Conservation (phyloP, 306 rosid genomes). For the Calophaca sinica region DNA sequence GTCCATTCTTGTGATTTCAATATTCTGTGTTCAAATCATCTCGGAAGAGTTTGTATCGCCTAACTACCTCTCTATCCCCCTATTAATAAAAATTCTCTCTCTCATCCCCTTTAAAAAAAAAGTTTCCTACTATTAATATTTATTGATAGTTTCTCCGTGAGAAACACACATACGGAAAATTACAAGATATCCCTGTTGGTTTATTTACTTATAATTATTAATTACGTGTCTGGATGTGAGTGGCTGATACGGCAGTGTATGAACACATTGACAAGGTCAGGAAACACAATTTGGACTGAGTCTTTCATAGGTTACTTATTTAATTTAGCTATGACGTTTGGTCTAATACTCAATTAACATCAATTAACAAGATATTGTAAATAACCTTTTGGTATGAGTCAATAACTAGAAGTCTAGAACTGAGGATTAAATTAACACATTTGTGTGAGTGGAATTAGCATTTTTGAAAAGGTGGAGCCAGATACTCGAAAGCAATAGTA, state of each 20-base stretch:
- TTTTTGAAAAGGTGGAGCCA: slow-evolving; percentile 23
- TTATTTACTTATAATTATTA: slow-evolving; percentile 13
- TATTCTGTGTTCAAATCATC: too few relatives aligned
- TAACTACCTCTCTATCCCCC: too few relatives aligned
- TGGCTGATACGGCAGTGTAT: slow-evolving; percentile 24
- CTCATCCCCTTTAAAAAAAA: too few relatives aligned
- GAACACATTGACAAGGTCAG: slow-evolving; percentile 54
- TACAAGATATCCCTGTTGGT: slow-evolving; percentile 32
- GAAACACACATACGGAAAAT: slow-evolving; percentile 24
- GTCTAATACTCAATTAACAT: too few relatives aligned
- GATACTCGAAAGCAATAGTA: slow-evolving; percentile 19
- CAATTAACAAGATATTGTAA: too few relatives aligned
- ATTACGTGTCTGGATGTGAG: too few relatives aligned
- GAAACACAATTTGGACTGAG: slow-evolving; percentile 44
- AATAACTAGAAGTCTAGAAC: neutral
- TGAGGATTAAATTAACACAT: too few relatives aligned
- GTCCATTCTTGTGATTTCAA: too few relatives aligned
- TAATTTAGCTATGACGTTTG: too few relatives aligned
- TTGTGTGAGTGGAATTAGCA: neutral
- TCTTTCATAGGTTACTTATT: neutral
- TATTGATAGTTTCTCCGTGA: slow-evolving; percentile 29
- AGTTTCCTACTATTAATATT: too few relatives aligned
- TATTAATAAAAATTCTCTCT: too few relatives aligned
- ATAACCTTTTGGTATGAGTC: neutral
- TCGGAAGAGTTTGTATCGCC: too few relatives aligned